A percentile compares a stretch with the other conserved stretches of the same genome.
These are phyloP conservation scores for Cystobasidiaceae sp. DNA, from an alignment of 1,284 basidiomycete species.

Conservation along the genomic window DNA sequence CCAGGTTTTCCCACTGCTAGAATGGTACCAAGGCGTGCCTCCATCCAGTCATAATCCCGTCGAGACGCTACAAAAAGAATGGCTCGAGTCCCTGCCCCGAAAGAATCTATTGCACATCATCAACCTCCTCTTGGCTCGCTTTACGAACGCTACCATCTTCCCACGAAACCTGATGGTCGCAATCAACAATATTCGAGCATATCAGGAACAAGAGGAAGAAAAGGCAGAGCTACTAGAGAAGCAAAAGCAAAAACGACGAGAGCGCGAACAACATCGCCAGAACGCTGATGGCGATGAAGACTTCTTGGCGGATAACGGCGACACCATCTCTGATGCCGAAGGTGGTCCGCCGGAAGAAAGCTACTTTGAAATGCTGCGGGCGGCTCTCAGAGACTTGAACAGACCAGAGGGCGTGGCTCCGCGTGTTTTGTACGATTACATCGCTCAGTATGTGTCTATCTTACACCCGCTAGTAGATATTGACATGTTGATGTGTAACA, in stretches of 20 bases:
- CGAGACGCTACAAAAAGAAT: too few species aligned
- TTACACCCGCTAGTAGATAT: not conserved
- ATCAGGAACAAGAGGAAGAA: not conserved
- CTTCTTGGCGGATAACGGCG: not conserved
- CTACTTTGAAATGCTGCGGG: slow-evolving; percentile 29
- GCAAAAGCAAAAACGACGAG: not conserved
- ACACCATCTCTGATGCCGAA: too few species aligned
- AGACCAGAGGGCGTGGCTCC: slow-evolving; percentile 21
- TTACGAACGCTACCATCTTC: too few species aligned
- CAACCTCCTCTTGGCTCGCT: too few species aligned
- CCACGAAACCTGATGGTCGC: too few species aligned
- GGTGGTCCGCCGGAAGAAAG: not conserved
- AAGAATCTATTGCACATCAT: too few species aligned
- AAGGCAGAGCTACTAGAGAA: slow-evolving; percentile 5
- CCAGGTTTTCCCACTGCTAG: too few species aligned
- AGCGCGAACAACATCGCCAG: not conserved
- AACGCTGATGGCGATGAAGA: not conserved
- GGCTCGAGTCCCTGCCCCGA: too few species aligned
- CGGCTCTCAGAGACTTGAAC: slow-evolving; percentile 23
- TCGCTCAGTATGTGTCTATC: slow-evolving; percentile 18
- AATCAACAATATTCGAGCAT: too few species aligned
- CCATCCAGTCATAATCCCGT: too few species aligned
- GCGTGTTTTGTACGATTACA: slow-evolving; percentile 22
- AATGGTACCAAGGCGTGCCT: too few species aligned
- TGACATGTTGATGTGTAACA: slow-evolving; percentile 35